Evolutionary conservation across 805 yeast genomes (phyloP).

Genomic region (Zygoascus tannicola): DNA sequence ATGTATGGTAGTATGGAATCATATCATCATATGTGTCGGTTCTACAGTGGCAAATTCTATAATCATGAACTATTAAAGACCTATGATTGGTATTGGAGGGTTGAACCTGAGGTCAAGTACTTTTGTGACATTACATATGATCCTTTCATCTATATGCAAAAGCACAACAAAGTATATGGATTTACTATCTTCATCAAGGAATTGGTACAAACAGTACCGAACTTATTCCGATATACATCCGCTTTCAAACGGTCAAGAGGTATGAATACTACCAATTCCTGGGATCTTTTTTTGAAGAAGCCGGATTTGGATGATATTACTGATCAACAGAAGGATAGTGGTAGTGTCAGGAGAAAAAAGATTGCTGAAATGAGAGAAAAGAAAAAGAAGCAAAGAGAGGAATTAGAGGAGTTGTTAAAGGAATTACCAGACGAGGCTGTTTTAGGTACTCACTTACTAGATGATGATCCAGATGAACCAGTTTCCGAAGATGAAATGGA

Average conservation of each 20-base stretch:
- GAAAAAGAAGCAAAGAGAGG: slow-evolving; percentile 25
- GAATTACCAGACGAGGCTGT: slow-evolving; percentile 15
- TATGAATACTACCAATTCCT: slow-evolving; percentile 49
- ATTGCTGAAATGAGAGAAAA: slow-evolving; percentile 2
- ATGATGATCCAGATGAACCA: slow-evolving; percentile 2
- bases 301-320: slow-evolving; percentile 10
- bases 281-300: slow-evolving; percentile 52
- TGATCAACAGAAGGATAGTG: slow-evolving; percentile 12
- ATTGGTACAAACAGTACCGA: slow-evolving; percentile 72
- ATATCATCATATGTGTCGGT: slow-evolving; percentile 95
- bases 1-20: slow-evolving; percentile 76
- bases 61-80: slow-evolving; percentile 63
- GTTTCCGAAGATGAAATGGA: slow-evolving; percentile 33
- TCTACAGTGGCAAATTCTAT: slow-evolving; percentile 74
- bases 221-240: slow-evolving; percentile 62
- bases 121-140: slow-evolving; percentile 89
- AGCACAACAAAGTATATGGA: slow-evolving; percentile 64
- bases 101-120: slow-evolving; percentile 87
- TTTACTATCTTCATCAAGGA: slow-evolving; percentile 76
- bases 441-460: slow-evolving; percentile 1
- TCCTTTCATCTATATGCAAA: slow-evolving; percentile 76
- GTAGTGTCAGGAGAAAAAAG: slow-evolving; percentile 13
- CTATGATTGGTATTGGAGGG: slow-evolving; percentile 91
- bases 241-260: slow-evolving; percentile 45
- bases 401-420: slow-evolving; percentile 6